Evolutionary conservation across 2,329 filamentous ascomycete species (phyloP), one percentile per base, ranked within the genome.

Genomic region (Colletotrichum gloeosporioides): DNA sequence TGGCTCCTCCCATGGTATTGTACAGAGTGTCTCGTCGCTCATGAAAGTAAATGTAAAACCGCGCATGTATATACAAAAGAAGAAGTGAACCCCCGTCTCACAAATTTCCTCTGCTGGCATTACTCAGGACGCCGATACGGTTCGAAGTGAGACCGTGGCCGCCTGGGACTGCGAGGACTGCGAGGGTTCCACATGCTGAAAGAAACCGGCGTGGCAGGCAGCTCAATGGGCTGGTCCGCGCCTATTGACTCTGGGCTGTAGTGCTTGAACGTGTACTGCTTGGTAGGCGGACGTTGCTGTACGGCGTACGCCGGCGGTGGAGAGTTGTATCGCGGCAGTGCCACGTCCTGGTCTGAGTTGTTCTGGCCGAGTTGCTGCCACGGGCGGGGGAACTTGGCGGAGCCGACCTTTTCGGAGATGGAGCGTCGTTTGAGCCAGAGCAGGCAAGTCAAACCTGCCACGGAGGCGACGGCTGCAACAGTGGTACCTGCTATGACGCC

Each of bases 151-250:
- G 74, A 64, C 44, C 64, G 64, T 59, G 64, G 69, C 27, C 31
- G 49, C 57, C 39, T 69, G 15, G 44, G 27, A 53, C 64, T 71
- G 18, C 57, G 12, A 16, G 57, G 68, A 31, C 32, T 39, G n/a
- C 71, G 74, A 49, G 72, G 61, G 32, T 27, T 67, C 75, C 75
- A 77, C 25, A 62, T 22, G 62, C 71, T 67, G 22, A 77, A 77
- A 25, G 75, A 77, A 22, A 77, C 75, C 8, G 75, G 75, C 36
- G 75, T 77, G 7, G 75, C 75, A 25, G 75, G 75, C 39, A 77
- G 16, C 53, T 77, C 75, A 2, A 77, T 71, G 3, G 75, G 71
- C 10, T 62, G 49, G 31, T n/a, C 10, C 12, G 36, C 49, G 9
- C 75, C 71, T 16, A 76, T 29, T 27, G 72, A 77, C 8, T 77